phyloP scores from a whole-genome alignment of 2,329 filamentous ascomycete species.

The Trichoderma sp. region DNA sequence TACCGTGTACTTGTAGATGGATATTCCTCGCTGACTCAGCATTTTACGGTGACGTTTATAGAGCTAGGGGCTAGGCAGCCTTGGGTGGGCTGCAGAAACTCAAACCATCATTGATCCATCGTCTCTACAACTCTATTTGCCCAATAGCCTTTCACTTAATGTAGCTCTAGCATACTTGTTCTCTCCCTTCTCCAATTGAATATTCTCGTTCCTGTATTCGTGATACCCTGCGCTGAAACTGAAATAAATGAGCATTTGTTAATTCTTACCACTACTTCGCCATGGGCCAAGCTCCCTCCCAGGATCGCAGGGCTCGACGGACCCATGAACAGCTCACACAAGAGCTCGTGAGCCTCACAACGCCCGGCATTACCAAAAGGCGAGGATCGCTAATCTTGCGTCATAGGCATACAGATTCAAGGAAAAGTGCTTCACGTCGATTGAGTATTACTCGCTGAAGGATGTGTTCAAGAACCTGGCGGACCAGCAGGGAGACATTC shows the following conservation, averaged over 20 bases:
- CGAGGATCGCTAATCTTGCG: slow-evolving; percentile 12
- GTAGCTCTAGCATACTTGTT: slow-evolving; percentile 1
- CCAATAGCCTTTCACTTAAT: background rate
- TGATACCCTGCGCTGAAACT: slow-evolving; percentile 15
- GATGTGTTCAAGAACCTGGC: slow-evolving; percentile 73
- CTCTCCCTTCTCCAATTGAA: background rate
- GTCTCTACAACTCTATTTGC: background rate
- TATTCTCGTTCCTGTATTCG: background rate
- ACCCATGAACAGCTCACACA: slow-evolving; percentile 57
- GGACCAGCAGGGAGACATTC: slow-evolving; percentile 63
- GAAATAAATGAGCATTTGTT: background rate
- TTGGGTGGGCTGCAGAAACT: background rate
- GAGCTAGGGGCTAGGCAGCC: slow-evolving; percentile 4
- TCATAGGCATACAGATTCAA: slow-evolving; percentile 65
- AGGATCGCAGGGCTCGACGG: slow-evolving; percentile 48
- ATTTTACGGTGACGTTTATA: background rate
- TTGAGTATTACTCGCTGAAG: slow-evolving; percentile 74
- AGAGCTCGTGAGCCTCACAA: slow-evolving; percentile 51
- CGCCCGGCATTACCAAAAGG: background rate
- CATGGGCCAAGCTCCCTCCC: slow-evolving; percentile 59
- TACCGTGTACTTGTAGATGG: background rate
- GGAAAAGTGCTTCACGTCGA: slow-evolving; percentile 69
- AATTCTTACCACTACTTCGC: slow-evolving; percentile 33
- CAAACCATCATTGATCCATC: background rate
- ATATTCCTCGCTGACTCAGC: slow-evolving; percentile 3